Base-by-base conservation (phyloP, 805 yeast genomes). In the Jamesozyma rosinii region DNA sequence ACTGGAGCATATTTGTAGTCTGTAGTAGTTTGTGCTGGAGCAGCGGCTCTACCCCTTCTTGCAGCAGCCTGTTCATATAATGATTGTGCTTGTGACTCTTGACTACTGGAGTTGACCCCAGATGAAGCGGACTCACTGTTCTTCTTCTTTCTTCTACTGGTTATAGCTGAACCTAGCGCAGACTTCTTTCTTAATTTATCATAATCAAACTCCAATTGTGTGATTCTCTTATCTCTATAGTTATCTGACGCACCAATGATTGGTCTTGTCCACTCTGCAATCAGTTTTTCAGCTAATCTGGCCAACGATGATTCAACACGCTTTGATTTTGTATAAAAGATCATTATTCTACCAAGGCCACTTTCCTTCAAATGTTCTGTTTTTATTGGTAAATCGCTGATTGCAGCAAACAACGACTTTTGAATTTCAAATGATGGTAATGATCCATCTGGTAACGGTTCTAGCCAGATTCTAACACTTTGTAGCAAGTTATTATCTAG, bases 241-340 rank as follows among this genome's bases (percentile, higher is more conserved):
- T 89, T 87, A 64, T 90, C 97, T 3, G 94, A 82, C 47, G 95
- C 82, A 52, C 95, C 95, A 74, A 92, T 85, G 49, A 92, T 87
- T 37, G 98, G 98, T 66, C 98, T 77, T 8, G 97, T 90, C 99
- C 99, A 92, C 62, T 88, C 95, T 21, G 95, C 95, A 51, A 92
- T 83, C 47, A 92, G 69, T 59, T 79, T 79, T 58, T 92, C 97
- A 5, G 95, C 97, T 33, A 81, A 72, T 60, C 94, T 80, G 62
- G 90, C 88, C 59, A 92, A 75, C 36, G 75, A 70, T 29, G 87
- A 83, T 64, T 94, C 97, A 14, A 95, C 95, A 56, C 90, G 77
- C 58, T 83, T 83, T 27, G 92, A 80, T 57, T 88, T 77, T 58
- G 90, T 96, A 66, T 92, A 92, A 58, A 89, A 92, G n/a, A 90